Conservation (phyloP, 371 early-diverging fungal genomes). For the Chytridiales sp. region DNA sequence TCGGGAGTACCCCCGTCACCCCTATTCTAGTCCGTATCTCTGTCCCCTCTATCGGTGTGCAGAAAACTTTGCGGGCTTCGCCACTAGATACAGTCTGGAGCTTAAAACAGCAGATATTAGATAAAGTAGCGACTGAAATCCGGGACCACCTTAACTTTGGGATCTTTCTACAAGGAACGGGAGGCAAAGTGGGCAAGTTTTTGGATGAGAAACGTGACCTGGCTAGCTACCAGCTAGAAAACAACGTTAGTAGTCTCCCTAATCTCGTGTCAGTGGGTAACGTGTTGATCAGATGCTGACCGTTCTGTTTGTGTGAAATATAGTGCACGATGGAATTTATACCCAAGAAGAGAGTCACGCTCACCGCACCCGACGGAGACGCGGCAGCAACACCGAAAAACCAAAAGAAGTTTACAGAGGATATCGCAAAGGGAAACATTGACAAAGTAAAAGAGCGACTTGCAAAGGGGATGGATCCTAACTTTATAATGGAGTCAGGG, state of each 20-base stretch:
- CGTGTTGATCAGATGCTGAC: neutral
- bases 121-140: constrained; percentile 45
- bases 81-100: constrained; percentile 42
- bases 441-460: constrained; percentile 45
- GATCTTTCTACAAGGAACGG: constrained; percentile 33
- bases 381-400: constrained; percentile 36
- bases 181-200: constrained; percentile 45
- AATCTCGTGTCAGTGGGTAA: too few relatives aligned
- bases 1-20: too few relatives aligned
- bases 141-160: constrained; percentile 49
- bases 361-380: constrained; percentile 30
- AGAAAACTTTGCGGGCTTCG: constrained; percentile 40
- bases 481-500: constrained; percentile 47
- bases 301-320: neutral
- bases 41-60: constrained; percentile 37
- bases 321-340: constrained; percentile 45
- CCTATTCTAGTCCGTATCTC: constrained; percentile 41
- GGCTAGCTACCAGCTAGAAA: constrained; percentile 34
- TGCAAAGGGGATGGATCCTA: constrained; percentile 45
- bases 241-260: constrained; percentile 29
- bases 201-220: constrained; percentile 45
- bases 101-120: constrained; percentile 43
- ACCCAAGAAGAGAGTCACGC: constrained; percentile 27
- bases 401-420: constrained; percentile 52
- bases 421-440: constrained; percentile 39